Percentiles rank a stretch among this genome's conserved stretches.
Conservation (phyloP, 495 filamentous ascomycete species). For the Penicillium odoratum region DNA sequence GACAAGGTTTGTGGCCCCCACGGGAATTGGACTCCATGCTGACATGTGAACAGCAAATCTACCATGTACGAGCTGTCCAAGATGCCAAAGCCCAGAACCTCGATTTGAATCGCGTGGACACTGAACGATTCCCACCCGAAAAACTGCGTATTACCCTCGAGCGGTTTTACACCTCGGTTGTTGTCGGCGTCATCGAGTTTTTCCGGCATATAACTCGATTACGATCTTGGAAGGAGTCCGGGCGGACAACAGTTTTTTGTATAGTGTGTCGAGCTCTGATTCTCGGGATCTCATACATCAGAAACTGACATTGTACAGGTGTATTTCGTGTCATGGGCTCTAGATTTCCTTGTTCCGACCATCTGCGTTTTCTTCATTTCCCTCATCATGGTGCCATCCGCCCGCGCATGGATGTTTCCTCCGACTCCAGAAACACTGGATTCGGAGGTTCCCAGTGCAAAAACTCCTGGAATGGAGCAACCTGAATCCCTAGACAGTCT, state of each 20-base stretch:
- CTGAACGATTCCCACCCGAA: constrained; percentile 84
- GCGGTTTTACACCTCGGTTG: constrained; percentile 79
- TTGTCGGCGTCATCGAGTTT: constrained; percentile 64
- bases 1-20: constrained; percentile 55
- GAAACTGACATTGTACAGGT: constrained; percentile 37
- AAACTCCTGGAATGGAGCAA: constrained; percentile 68
- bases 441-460: constrained; percentile 54
- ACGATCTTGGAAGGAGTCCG: constrained; percentile 75
- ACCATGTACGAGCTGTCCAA: constrained; percentile 73
- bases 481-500: constrained; percentile 75
- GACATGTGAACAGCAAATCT: constrained; percentile 68
- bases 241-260: constrained; percentile 67
- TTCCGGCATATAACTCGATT: constrained; percentile 74
- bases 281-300: background rate
- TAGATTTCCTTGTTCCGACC: constrained; percentile 71
- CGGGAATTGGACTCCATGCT: constrained; percentile 6
- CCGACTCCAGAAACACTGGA: constrained; percentile 67
- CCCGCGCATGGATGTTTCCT: constrained; percentile 69
- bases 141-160: constrained; percentile 81
- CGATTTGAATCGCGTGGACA: constrained; percentile 78
- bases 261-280: constrained; percentile 36
- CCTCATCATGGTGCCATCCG: constrained; percentile 66
- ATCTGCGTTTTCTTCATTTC: constrained; percentile 57
- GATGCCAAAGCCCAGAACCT: constrained; percentile 56
- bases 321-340: constrained; percentile 73